Conservation (phyloP, 2,329 filamentous ascomycete genomes). For the Orbilia javanica region DNA sequence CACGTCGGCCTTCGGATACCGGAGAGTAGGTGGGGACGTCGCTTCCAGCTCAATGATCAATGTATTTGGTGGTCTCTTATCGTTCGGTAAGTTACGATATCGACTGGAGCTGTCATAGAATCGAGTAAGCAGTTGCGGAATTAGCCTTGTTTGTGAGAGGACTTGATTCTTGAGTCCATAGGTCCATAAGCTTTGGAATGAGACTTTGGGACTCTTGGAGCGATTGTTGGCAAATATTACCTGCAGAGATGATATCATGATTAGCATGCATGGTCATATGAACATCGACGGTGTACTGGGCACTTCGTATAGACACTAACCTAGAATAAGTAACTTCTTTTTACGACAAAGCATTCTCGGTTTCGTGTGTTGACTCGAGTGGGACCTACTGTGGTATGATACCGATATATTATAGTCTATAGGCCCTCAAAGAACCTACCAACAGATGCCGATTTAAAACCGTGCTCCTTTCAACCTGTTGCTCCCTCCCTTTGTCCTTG, state of each 20-base stretch:
- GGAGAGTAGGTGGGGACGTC: slow-evolving; percentile 14
- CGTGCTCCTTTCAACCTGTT: too few species aligned
- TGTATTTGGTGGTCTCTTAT: slow-evolving; percentile 6
- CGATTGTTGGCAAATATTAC: neutral
- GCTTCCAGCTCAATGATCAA: neutral
- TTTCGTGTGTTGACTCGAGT: neutral
- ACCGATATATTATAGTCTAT: too few species aligned
- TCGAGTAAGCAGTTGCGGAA: slow-evolving; percentile 14
- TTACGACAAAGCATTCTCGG: neutral
- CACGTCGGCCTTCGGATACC: slow-evolving; percentile 33
- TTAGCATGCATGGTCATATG: too few species aligned
- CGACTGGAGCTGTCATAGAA: slow-evolving; percentile 5
- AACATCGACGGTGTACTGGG: too few species aligned
- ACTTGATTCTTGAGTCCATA: neutral
- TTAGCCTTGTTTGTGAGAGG: neutral
- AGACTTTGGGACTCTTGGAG: neutral
- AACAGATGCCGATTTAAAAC: too few species aligned
- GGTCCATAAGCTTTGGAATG: neutral
- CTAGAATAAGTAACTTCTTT: neutral
- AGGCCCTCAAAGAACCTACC: too few species aligned
- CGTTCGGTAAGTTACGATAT: slow-evolving; percentile 24
- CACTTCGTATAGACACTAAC: neutral
- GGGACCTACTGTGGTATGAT: too few species aligned
- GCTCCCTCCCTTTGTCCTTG: neutral
- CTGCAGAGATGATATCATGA: too few species aligned